Evolutionary conservation across 2,329 filamentous ascomycete species (phyloP).

Genomic region (Remersonia thermophila): DNA sequence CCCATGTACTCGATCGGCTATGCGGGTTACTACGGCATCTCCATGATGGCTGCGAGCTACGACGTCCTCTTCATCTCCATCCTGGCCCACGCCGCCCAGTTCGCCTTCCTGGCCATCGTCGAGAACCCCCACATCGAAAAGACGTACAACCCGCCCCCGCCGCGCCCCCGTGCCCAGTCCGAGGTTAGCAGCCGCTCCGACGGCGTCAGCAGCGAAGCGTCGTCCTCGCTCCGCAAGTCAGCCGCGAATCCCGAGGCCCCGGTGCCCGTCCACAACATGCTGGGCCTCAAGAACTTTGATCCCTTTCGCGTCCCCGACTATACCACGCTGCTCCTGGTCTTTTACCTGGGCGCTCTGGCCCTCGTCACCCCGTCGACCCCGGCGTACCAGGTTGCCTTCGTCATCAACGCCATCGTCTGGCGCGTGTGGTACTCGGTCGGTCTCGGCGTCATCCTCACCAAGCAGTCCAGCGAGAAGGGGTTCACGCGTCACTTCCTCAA

Average conservation of each 20-base stretch:
- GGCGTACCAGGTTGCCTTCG: constrained; percentile 65
- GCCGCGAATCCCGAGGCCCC: constrained; percentile 28
- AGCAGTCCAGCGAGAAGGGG: constrained; percentile 79
- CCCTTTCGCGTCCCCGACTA: constrained; percentile 78
- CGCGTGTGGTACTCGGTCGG: constrained; percentile 86
- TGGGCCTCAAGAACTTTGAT: constrained; percentile 77
- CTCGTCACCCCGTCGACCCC: constrained; percentile 66
- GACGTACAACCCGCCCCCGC: constrained; percentile 84
- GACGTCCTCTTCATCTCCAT: constrained; percentile 96
- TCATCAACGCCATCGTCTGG: constrained; percentile 69
- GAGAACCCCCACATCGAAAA: constrained; percentile 98
- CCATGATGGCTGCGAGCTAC: constrained; percentile 95
- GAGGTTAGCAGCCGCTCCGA: constrained; percentile 16
- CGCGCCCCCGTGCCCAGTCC: constrained; percentile 43
- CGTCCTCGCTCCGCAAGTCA: constrained; percentile 1
- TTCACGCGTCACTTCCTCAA: constrained; percentile 98
- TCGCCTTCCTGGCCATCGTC: constrained; percentile 80
- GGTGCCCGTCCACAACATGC: constrained; percentile 64
- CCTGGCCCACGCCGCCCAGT: constrained; percentile 83
- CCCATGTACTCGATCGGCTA: constrained; percentile 99
- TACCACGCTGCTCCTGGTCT: constrained; percentile 61
- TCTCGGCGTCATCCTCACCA: constrained; percentile 70
- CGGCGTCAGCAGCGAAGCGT: too few relatives aligned
- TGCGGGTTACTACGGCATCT: constrained; percentile 95
- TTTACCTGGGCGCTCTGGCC: constrained; percentile 64